Evolutionary conservation across 352 stramenopile species (phyloP).

Genomic region (Globisporangium polare): DNA sequence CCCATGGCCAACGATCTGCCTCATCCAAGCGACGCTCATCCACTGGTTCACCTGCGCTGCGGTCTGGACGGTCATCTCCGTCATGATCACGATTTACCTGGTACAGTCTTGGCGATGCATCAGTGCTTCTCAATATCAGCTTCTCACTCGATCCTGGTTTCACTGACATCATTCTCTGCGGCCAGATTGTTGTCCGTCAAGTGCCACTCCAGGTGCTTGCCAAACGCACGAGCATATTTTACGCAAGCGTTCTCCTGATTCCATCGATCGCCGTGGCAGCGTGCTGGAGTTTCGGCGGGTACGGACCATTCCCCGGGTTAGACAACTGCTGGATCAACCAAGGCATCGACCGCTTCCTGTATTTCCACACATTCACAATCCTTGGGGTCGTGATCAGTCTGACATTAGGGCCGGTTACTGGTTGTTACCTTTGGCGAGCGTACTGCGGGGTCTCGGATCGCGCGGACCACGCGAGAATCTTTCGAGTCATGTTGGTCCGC

Average conservation of each 20-base stretch:
- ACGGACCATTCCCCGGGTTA: slow-evolving; percentile 26
- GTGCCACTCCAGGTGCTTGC: slow-evolving; percentile 18
- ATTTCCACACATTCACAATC: slow-evolving; percentile 33
- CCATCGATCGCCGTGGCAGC: slow-evolving; percentile 17
- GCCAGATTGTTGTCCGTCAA: slow-evolving; percentile 25
- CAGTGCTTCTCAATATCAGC: background rate
- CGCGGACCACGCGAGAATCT: slow-evolving; percentile 13
- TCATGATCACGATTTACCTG: slow-evolving; percentile 20
- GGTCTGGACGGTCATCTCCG: slow-evolving; percentile 27
- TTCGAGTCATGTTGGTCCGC: slow-evolving; percentile 23
- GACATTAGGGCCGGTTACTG: slow-evolving; percentile 15
- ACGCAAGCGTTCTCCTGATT: slow-evolving; percentile 19
- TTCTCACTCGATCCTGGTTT: background rate
- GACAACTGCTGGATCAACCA: slow-evolving; percentile 37
- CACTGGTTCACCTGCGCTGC: slow-evolving; percentile 31
- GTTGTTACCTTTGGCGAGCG: slow-evolving; percentile 22
- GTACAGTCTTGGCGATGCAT: slow-evolving; percentile 3
- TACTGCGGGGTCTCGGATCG: slow-evolving; percentile 14
- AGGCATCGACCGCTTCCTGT: slow-evolving; percentile 23
- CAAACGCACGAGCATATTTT: slow-evolving; percentile 18
- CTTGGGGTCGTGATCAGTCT: slow-evolving; percentile 19
- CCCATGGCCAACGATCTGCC: slow-evolving; percentile 23
- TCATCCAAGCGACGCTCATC: slow-evolving; percentile 24
- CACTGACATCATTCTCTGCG: background rate
- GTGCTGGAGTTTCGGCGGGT: slow-evolving; percentile 26